A percentile compares a stretch with the other conserved stretches of the same genome.
Conservation (phyloP, 176 grass and related monocot genomes). For the Aegilops umbellulata region DNA sequence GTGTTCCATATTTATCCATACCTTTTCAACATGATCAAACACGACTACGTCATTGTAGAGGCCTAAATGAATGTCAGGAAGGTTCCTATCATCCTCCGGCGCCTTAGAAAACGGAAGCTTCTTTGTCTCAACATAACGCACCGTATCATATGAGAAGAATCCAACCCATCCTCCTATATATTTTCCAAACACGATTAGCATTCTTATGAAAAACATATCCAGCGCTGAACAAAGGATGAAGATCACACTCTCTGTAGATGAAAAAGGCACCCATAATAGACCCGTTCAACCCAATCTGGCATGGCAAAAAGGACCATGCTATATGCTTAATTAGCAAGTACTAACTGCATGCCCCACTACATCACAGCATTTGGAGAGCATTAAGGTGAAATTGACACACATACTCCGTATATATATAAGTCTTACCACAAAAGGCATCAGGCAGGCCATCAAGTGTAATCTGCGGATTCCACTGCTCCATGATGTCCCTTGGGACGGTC, state of each 20-base stretch:
- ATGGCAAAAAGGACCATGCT: background rate
- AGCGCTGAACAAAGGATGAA: background rate
- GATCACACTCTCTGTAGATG: background rate
- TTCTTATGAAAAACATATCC: background rate
- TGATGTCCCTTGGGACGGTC: conserved; percentile 65
- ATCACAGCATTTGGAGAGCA: no score
- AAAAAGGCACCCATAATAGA: background rate
- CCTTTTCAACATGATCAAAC: conserved; percentile 94
- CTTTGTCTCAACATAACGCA: conserved; percentile 92
- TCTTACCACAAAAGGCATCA: conserved; percentile 77
- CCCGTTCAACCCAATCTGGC: background rate
- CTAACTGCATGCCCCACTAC: background rate
- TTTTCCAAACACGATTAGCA: background rate
- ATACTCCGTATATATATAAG: no score
- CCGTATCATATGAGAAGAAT: conserved; percentile 90
- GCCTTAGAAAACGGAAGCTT: conserved; percentile 79
- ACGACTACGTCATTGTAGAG: conserved; percentile 83
- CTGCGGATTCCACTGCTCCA: conserved; percentile 73
- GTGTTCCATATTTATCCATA: background rate
- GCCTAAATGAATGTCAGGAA: conserved; percentile 91
- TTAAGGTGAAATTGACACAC: background rate
- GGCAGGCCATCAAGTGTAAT: conserved; percentile 52
- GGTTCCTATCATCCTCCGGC: conserved; percentile 70
- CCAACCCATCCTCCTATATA: conserved; percentile 90
- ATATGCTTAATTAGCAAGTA: background rate